Base-by-base conservation (phyloP, 352 stramenopile genomes). In the Lagenidium giganteum region DNA sequence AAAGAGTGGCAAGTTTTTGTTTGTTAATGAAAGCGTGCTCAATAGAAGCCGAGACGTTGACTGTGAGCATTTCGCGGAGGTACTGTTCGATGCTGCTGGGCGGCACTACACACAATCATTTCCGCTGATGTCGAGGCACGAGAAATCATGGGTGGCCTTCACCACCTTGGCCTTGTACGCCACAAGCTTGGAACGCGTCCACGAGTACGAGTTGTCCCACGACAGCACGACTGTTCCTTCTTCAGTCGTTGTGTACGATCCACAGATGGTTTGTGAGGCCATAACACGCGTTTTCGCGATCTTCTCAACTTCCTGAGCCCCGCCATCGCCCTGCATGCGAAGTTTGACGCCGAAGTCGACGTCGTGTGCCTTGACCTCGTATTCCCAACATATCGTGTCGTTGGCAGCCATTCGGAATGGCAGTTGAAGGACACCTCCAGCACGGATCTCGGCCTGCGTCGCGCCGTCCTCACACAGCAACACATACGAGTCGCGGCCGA, bases 111-210 rank as follows among this genome's bases (percentile, higher is more conserved):
- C 72, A 35, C 71, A 87, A 48, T 84, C 67, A 42, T 86, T 84
- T 38, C 69, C 73, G 43, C 73, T 85, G 37, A 83, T 87, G 44
- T 89, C 77, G 18, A 89, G 57, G 16, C 59, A 83, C 9, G 66
- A 83, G 43, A 84, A 85, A 48, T 87, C 77, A 54, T 88, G 70
- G 31, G 67, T 83, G 5, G 71, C 66, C 57, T 85, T 84, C n/a
- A 85, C 71, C 30, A 89, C 74, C 39, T 82, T 84, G 37, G 74
- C 71, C 44, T 87, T 90, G 67, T 90, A 87, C 26, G 74, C 75
- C 8, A 89, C 54, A 3, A 50, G 77, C 46, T 89, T 89, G 37
- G 59, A 60, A 8, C 77, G 70, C 14, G 73, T 65, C 77, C 77
- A 89, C 21, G 71, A 84, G 43, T 69, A 87, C 28, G 61, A 64